Base-by-base conservation (phyloP, 306 rosid genomes). In the Ochetophila trinervis region DNA sequence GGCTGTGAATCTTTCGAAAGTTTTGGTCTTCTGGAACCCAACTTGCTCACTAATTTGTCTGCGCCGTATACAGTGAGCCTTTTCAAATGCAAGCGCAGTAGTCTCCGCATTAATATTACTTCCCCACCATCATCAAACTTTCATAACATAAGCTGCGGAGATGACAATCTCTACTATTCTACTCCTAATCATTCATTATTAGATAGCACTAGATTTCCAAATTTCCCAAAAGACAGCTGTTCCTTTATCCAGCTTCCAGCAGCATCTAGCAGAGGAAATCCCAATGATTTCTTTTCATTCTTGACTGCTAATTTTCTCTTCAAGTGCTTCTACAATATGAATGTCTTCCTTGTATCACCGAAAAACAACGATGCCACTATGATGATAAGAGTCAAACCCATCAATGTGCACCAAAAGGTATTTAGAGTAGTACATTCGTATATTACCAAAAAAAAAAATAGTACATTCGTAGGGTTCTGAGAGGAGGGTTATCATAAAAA, bases 281-380 rank as follows among this genome's bases (percentile, higher is more conserved):
- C 42, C 42, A 6, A 6, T 10, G 42, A 36, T 6, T 36, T 36
- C 42, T 36, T 36, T 0, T 36, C 42, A 36, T 36, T 36, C 42
- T 36, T 36, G 0, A 3, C 42, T 36, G 42, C 42, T 3, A 10
- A 36, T 10, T 36, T 36, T 10, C 0, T 3, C 23, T 23, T 61
- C 12, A 12, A 50, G 59, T 85, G 15, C 2, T 4, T 0, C 1
- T 79, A 18, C 30, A 67, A 2, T 0, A 19, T 5, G 61, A 68
- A 27, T 85, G 90, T 75, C 10, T 11, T 1, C 0, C n/a, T 11
- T 85, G 85, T 54, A 12, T 57, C 64, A 14, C 21, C 49, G 17
- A 3, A 36, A 7, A 7, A 36, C 42, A 6, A 7, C 10, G 10
- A 5, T 36, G 42, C 10, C 42, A 0, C 42, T 36, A 5, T 36